phyloP scores from a whole-genome alignment of 768 basidiomycete species.

The Cystofilobasidium bisporidii region DNA sequence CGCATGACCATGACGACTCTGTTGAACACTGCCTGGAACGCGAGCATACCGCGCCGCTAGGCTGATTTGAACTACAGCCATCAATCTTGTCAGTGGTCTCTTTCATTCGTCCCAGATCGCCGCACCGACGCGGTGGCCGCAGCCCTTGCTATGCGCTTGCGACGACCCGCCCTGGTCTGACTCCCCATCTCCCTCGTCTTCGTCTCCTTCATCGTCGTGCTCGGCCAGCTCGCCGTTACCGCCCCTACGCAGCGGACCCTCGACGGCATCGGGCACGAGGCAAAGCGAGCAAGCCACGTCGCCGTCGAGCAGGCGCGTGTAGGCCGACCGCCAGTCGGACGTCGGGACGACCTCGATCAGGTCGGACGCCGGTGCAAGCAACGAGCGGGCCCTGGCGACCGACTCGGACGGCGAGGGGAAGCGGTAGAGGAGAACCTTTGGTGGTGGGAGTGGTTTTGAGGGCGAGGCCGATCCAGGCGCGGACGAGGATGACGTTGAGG shows the following conservation, averaged over 20 bases:
- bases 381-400: background rate
- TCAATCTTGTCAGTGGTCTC: no score
- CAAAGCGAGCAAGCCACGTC: conserved; percentile 26
- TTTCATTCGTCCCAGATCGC: no score
- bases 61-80: no score
- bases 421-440: conserved; percentile 34
- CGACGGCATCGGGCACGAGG: conserved; percentile 4
- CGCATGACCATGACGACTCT: no score
- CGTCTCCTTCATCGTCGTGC: no score
- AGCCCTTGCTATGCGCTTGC: no score
- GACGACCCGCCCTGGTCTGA: no score
- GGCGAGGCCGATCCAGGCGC: background rate
- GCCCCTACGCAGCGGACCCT: conserved; percentile 27
- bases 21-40: no score
- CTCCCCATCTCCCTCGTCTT: no score
- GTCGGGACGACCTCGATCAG: conserved; percentile 34
- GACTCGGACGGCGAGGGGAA: conserved; percentile 34
- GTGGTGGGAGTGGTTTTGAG: background rate
- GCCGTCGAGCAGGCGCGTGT: conserved; percentile 32
- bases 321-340: conserved; percentile 34
- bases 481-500: conserved; percentile 1
- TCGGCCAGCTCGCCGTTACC: background rate
- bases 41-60: no score
- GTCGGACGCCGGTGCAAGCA: conserved; percentile 5
- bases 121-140: no score